Evolutionary conservation across 208 protist species (phyloP).

Genomic region (Leishmania amazonensis): DNA sequence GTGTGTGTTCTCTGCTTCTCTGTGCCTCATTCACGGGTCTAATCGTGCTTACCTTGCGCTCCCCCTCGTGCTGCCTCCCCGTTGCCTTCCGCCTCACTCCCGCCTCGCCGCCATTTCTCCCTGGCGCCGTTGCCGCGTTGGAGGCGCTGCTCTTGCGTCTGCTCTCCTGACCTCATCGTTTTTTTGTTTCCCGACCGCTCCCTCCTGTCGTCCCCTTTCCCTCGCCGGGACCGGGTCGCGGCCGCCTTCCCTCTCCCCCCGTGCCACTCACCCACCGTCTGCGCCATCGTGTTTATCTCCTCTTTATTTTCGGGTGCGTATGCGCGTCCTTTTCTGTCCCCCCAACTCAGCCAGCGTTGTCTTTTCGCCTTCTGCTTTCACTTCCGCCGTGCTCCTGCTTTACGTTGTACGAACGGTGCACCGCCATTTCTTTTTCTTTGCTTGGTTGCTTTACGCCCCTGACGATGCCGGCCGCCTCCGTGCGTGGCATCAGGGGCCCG

Average conservation of each 20-base stretch:
- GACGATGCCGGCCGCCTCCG: neutral
- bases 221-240: too few relatives aligned
- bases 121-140: neutral
- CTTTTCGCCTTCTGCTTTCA: neutral
- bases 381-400: neutral
- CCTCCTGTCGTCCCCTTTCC: too few relatives aligned
- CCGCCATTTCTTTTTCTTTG: neutral
- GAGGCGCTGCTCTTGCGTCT: neutral
- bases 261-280: neutral
- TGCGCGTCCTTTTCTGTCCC: neutral
- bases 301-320: neutral
- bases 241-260: neutral
- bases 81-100: neutral
- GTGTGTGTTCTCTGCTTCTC: neutral
- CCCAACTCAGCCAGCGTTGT: neutral
- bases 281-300: neutral
- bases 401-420: neutral
- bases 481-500: neutral
- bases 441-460: neutral
- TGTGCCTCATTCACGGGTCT: neutral
- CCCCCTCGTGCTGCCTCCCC: neutral
- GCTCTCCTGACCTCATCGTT: neutral
- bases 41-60: neutral
- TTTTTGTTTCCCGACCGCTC: neutral
- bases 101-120: neutral